Percentiles rank a stretch among this genome's conserved stretches.
These are phyloP conservation scores for Salinomyces thailandicus DNA, from an alignment of 2,329 filamentous ascomycete genomes.

Conservation along the genomic window DNA sequence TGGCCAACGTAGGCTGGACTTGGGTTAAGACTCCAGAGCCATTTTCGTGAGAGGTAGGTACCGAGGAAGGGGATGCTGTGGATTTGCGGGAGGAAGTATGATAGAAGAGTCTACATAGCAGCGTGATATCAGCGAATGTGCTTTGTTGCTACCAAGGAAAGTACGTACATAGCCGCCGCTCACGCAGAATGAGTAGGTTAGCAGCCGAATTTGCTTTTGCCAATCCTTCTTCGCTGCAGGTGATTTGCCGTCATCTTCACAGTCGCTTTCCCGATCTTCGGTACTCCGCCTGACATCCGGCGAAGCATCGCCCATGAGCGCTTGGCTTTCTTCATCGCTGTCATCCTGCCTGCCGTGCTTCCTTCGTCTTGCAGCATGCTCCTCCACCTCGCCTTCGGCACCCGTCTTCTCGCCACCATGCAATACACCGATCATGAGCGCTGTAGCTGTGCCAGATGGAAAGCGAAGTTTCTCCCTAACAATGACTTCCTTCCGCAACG, in stretches of 20 bases:
- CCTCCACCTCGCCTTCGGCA: conserved; percentile 30
- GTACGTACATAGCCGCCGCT: conserved; percentile 43
- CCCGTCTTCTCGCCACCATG: conserved; percentile 50
- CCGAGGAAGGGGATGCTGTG: conserved; percentile 85
- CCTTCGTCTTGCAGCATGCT: conserved; percentile 8
- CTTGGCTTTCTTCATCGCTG: conserved; percentile 21
- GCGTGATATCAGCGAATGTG: conserved; percentile 9
- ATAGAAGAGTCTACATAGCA: conserved; percentile 57
- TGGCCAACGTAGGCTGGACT: conserved; percentile 96
- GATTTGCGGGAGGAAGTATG: conserved; percentile 80
- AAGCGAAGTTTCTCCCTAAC: conserved; percentile 88
- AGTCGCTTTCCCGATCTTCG: conserved; percentile 7
- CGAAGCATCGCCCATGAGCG: conserved; percentile 21
- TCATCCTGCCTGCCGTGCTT: conserved; percentile 15
- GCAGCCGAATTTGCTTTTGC: conserved; percentile 50
- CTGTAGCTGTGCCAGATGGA: conserved; percentile 89
- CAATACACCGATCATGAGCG: conserved; percentile 80
- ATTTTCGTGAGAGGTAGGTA: conserved; percentile 57
- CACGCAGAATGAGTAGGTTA: conserved; percentile 49
- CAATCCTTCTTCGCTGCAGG: conserved; percentile 38
- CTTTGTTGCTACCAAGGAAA: conserved; percentile 1
- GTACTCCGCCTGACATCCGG: conserved; percentile 4
- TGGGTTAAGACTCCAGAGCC: conserved; percentile 94
- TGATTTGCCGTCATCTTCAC: conserved; percentile 15
- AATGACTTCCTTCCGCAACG: conserved; percentile 80